Evolutionary conservation across 1,284 basidiomycete genomes (phyloP).

Genomic region (Wallemia hederae): DNA sequence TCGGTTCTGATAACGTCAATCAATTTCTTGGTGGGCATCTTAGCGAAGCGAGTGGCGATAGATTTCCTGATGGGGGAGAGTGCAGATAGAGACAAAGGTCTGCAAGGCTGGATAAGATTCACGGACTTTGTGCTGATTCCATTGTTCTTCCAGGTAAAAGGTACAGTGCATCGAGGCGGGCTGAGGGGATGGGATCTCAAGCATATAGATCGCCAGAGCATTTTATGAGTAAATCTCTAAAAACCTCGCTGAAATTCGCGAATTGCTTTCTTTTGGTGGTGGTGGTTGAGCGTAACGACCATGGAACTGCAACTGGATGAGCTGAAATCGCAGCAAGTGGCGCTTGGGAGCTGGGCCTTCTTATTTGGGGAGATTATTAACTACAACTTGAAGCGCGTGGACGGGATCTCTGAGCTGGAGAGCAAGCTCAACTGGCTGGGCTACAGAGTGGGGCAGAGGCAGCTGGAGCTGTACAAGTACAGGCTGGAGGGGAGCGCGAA

Average conservation of each 20-base stretch:
- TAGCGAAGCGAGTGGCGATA: not conserved
- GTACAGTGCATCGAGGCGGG: not conserved
- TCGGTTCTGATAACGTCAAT: not conserved
- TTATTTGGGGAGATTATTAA: conserved; percentile 71
- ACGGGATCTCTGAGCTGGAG: conserved; percentile 81
- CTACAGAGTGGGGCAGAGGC: conserved; percentile 55
- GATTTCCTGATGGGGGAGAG: not conserved
- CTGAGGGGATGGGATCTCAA: not conserved
- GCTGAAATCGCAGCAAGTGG: conserved; percentile 47
- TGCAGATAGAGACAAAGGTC: not conserved
- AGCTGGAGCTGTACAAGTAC: conserved; percentile 48
- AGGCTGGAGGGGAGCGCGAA: conserved; percentile 37
- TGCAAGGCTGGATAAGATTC: not conserved
- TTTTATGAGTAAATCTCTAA: not conserved
- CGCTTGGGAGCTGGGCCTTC: conserved; percentile 52
- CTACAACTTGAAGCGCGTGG: conserved; percentile 81
- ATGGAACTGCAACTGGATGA: conserved; percentile 65
- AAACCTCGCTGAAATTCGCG: not conserved
- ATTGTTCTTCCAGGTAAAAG: not conserved
- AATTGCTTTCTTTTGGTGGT: not conserved
- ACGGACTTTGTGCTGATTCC: too few species aligned
- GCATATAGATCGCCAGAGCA: not conserved
- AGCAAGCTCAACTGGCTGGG: conserved; percentile 64
- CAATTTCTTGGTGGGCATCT: not conserved
- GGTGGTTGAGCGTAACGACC: conserved; percentile 25